Base-by-base conservation (phyloP, 148 eudicot species). In the Vaccinium vitisidaea region DNA sequence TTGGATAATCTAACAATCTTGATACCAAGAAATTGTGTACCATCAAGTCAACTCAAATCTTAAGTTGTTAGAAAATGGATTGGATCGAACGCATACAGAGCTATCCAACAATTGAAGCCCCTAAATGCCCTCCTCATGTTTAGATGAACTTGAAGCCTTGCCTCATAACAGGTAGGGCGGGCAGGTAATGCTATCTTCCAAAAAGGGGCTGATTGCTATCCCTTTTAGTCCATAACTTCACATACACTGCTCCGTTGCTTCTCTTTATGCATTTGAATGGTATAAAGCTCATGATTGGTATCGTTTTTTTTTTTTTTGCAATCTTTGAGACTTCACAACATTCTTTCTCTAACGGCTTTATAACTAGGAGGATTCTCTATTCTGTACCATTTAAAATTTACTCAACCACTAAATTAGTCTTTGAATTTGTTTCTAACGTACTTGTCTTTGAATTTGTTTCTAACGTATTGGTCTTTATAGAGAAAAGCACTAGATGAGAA, bases 401-500 rank as follows among this genome's bases (percentile, higher is more conserved):
- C 46, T 50, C 32, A 82, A 50, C 43, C 25, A 15, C 71, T 39
- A 23, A 13, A n/a, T 65, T 81, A 13, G 23, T 63, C 16, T 67
- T 46, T 32, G 19, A 18, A n/a, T 82, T 70, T 32, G 65, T 75
- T 30, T 30, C 32, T 30, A 30, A 30, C 30, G 30, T 30, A 30
- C 1, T 30, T 0, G 30, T 30, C 30, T 1, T 30, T 30, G 30
- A 30, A 30, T 30, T 30, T 30, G 32, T 30, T 25, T 63, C 50
- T 12, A 30, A 53, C 18, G 2, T 77, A 30, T 23, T 83, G 39
- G 78, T 75, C 18, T 85, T 63, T 90, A 84, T 55, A 96, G 98
- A 89, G 98, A 84, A 95, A 94, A 89, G 93, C 87, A 43, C 39
- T 95, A 89, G 99, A 96, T 91, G 99, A 94, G 48, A 90, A 87